Percentiles rank a stretch among this genome's conserved stretches.
Conservation (phyloP, 2,329 filamentous ascomycete species). For the Exophiala aquamarina region DNA sequence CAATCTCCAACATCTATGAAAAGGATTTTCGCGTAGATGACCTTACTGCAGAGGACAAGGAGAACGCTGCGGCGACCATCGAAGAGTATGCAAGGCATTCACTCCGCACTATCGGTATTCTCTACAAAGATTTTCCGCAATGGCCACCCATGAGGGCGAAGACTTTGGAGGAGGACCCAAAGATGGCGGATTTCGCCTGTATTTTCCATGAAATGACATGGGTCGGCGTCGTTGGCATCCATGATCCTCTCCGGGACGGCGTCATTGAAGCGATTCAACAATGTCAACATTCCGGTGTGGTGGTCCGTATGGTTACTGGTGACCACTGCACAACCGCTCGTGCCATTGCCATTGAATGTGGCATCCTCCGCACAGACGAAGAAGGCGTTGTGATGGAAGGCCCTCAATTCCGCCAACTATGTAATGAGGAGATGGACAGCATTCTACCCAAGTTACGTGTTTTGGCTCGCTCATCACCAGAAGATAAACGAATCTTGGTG, state of each 20-base stretch:
- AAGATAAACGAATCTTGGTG: conserved; percentile 67
- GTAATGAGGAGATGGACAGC: conserved; percentile 58
- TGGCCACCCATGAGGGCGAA: conserved; percentile 64
- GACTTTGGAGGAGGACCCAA: conserved; percentile 59
- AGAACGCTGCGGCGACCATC: conserved; percentile 36
- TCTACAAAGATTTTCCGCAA: conserved; percentile 69
- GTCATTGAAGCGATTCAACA: conserved; percentile 67
- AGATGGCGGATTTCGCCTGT: conserved; percentile 65
- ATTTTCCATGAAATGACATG: conserved; percentile 73
- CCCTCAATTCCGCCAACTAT: conserved; percentile 63
- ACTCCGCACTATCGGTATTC: conserved; percentile 71
- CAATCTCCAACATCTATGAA: conserved; percentile 32
- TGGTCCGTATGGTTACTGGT: conserved; percentile 72
- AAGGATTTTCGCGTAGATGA: conserved; percentile 28
- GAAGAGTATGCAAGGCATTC: conserved; percentile 53
- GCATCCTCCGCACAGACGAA: conserved; percentile 57
- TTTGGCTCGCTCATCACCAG: conserved; percentile 64
- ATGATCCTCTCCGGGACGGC: conserved; percentile 69
- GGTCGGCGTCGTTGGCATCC: conserved; percentile 70
- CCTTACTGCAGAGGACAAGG: conserved; percentile 27
- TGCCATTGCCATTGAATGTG: conserved; percentile 72
- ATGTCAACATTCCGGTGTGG: conserved; percentile 67
- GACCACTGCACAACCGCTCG: conserved; percentile 71
- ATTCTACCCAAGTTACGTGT: conserved; percentile 62
- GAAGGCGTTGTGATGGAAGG: conserved; percentile 68